Evolutionary conservation across 106 monocot species (phyloP).

Genomic region (Phalaenopsis aphrodite): DNA sequence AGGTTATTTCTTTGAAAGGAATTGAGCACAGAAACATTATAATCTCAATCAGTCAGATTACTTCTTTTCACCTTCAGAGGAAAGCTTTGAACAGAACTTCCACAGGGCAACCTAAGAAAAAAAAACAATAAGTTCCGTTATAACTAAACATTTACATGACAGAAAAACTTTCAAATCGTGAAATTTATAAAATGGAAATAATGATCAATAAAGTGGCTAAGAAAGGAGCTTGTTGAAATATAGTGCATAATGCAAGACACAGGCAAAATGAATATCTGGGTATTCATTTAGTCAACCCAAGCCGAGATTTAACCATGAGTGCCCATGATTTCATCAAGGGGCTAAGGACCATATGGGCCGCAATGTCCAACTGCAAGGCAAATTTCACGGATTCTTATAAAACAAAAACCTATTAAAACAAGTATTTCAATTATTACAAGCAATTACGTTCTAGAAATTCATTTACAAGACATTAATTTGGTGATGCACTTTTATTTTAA

Average conservation of each 20-base stretch:
- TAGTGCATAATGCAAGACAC: not conserved
- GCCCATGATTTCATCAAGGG: not conserved
- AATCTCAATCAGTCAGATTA: not conserved
- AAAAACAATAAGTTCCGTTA: slow-evolving; percentile 5
- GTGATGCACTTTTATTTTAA: not conserved
- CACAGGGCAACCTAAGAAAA: slow-evolving; percentile 78
- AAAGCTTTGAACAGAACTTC: slow-evolving; percentile 53
- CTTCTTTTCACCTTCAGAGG: slow-evolving; percentile 47
- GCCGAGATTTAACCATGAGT: not conserved
- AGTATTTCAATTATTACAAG: not conserved
- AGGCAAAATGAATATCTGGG: not conserved
- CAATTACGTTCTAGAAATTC: not conserved
- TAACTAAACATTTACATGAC: slow-evolving; percentile 12
- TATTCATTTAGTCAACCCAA: not conserved
- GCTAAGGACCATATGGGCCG: not conserved
- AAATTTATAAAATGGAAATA: not conserved
- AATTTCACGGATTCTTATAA: not conserved
- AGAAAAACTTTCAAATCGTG: slow-evolving; percentile 5
- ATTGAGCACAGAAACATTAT: not conserved
- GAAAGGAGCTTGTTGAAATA: not conserved
- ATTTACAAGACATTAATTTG: not conserved
- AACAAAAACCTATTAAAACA: too few relatives aligned
- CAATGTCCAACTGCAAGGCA: not conserved
- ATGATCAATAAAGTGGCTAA: not conserved
- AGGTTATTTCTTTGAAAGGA: not conserved